Conservation (phyloP, 208 protist genomes). For the Vickermania ingenoplastis region DNA sequence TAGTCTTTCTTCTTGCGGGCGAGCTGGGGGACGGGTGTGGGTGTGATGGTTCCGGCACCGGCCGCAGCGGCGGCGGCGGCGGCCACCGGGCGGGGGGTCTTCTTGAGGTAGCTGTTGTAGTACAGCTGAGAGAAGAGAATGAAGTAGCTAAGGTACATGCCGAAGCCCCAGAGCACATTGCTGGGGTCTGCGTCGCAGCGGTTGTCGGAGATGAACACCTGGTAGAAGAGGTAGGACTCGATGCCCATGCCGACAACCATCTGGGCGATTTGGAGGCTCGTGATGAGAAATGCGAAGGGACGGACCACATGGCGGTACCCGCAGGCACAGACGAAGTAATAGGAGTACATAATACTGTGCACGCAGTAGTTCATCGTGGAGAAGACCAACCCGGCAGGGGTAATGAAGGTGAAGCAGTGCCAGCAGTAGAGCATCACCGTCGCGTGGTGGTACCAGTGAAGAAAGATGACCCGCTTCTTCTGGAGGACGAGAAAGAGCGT, state of each 20-base stretch:
- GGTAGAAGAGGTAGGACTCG: slow-evolving; percentile 37
- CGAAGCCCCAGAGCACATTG: slow-evolving; percentile 50
- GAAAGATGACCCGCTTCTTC: slow-evolving; percentile 79
- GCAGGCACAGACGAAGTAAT: slow-evolving; percentile 81
- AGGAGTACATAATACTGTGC: slow-evolving; percentile 93
- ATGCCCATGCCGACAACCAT: slow-evolving; percentile 86
- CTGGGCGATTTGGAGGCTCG: slow-evolving; percentile 83
- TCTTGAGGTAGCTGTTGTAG: slow-evolving; percentile 62
- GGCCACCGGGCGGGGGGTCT: slow-evolving; percentile 4
- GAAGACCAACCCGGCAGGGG: slow-evolving; percentile 69
- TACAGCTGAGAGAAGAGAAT: slow-evolving; percentile 86
- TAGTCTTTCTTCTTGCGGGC: slow-evolving; percentile 64
- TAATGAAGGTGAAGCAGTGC: slow-evolving; percentile 46
- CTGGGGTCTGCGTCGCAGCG: slow-evolving; percentile 48
- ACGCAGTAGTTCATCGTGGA: slow-evolving; percentile 91
- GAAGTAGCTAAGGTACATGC: slow-evolving; percentile 92
- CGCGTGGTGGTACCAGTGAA: slow-evolving; percentile 93
- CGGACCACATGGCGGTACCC: slow-evolving; percentile 48
- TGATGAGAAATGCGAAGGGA: slow-evolving; percentile 76
- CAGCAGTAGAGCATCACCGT: slow-evolving; percentile 90
- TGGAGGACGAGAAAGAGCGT: slow-evolving; percentile 77
- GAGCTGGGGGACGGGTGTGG: slow-evolving; percentile 32
- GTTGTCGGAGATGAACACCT: slow-evolving; percentile 23
- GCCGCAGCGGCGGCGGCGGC: not conserved
- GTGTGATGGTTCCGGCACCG: not conserved